These are phyloP conservation scores for Aspergillus brunneoviolaceus DNA, from an alignment of 2,329 filamentous ascomycete species.

Conservation along the genomic window DNA sequence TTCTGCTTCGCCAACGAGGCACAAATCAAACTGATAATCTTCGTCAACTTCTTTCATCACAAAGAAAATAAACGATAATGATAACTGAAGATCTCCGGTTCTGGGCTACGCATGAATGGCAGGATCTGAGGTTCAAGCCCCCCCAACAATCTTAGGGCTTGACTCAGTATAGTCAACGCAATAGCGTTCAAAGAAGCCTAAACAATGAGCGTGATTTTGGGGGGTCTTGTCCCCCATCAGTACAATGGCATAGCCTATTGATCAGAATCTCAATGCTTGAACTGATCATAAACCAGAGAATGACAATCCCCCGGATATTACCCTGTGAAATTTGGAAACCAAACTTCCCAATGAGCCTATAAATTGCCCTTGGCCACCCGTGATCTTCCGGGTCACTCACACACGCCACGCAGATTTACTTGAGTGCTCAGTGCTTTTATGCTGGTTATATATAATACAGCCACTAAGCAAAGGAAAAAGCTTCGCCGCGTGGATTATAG, in stretches of 20 bases:
- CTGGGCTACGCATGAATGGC: background rate
- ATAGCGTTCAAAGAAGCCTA: background rate
- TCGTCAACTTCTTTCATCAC: background rate
- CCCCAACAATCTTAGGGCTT: background rate
- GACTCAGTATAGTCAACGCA: background rate
- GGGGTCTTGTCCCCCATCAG: background rate
- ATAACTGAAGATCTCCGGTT: too few relatives aligned
- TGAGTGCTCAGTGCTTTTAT: too few relatives aligned
- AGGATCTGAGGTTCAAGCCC: background rate
- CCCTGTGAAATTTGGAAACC: background rate
- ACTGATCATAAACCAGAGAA: background rate
- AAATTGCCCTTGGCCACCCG: too few relatives aligned
- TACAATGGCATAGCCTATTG: background rate
- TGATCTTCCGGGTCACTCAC: too few relatives aligned
- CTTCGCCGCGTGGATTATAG: too few relatives aligned
- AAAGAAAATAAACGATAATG: background rate
- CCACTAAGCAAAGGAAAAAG: too few relatives aligned
- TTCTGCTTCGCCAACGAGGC: too few relatives aligned
- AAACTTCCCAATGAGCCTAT: too few relatives aligned
- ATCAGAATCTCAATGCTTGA: background rate
- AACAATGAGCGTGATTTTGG: background rate
- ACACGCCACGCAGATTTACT: too few relatives aligned
- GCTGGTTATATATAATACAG: too few relatives aligned
- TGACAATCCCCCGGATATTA: background rate
- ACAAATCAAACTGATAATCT: too few relatives aligned